Percentiles rank a stretch among this genome's conserved stretches.
Evolutionary conservation across 495 filamentous ascomycete genomes (phyloP).

Genomic region (Bryoglossum gracile): DNA sequence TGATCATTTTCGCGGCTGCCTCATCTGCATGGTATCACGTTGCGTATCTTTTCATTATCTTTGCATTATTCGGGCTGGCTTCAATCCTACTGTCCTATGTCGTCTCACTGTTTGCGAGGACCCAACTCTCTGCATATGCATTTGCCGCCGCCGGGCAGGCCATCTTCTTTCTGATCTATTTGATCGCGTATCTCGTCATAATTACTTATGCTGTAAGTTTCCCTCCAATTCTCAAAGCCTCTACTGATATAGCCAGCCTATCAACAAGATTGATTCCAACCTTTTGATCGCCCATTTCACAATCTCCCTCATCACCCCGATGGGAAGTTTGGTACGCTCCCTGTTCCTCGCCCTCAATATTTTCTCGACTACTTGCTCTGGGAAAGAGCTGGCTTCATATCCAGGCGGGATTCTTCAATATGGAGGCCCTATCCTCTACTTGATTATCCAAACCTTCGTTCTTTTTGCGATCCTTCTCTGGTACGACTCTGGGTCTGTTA

Average conservation of each 20-base stretch:
- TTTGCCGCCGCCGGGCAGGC: constrained; percentile 67
- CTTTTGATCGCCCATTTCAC: constrained; percentile 60
- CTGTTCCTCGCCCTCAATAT: constrained; percentile 70
- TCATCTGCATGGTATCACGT: constrained; percentile 64
- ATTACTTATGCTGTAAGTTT: constrained; percentile 49
- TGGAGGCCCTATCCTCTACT: constrained; percentile 71
- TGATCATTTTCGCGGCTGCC: constrained; percentile 54
- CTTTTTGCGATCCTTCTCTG: constrained; percentile 63
- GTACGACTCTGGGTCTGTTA: constrained; percentile 52
- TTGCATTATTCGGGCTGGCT: constrained; percentile 67
- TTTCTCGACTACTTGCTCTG: constrained; percentile 66
- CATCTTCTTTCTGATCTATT: constrained; percentile 69
- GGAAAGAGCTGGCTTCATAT: constrained; percentile 51
- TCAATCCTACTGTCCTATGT: constrained; percentile 66
- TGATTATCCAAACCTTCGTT: constrained; percentile 58
- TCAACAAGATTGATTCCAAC: constrained; percentile 49
- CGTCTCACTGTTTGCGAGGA: constrained; percentile 59
- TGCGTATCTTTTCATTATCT: constrained; percentile 68
- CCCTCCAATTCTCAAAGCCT: too few species aligned
- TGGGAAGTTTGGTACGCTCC: constrained; percentile 58
- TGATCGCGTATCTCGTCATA: constrained; percentile 63
- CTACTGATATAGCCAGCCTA: constrained; percentile 26
- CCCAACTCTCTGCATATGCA: constrained; percentile 67
- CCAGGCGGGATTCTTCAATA: constrained; percentile 65
- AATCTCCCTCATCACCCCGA: constrained; percentile 59